phyloP scores from a whole-genome alignment of 169 alveolate genomes.

The Eimeria acervulina region DNA sequence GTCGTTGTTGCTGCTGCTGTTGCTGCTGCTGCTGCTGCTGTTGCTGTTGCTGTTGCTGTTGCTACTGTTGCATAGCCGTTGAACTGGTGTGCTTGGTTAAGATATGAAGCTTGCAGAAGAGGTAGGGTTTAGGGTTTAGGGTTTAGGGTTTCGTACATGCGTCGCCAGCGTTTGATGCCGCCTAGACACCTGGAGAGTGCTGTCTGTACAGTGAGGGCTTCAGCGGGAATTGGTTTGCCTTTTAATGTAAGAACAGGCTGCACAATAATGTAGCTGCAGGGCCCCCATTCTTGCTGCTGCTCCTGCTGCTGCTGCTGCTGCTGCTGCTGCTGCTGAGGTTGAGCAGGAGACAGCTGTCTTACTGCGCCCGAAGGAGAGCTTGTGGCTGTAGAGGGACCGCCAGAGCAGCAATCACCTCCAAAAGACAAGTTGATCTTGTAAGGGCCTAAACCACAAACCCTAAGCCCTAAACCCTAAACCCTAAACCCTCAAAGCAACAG shows the following conservation, averaged over 20 bases:
- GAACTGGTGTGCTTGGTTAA: too few relatives aligned
- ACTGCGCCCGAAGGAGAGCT: slow-evolving; percentile 4
- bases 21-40: slow-evolving; percentile 15
- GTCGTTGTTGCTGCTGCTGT: background rate
- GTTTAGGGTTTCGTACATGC: background rate
- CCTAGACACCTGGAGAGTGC: slow-evolving; percentile 94
- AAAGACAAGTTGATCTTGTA: slow-evolving; percentile 33
- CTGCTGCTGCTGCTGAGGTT: background rate
- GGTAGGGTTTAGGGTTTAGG: slow-evolving; percentile 6
- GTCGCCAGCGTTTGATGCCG: slow-evolving; percentile 75
- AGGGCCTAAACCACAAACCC: slow-evolving; percentile 47
- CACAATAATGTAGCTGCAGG: slow-evolving; percentile 73
- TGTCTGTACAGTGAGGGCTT: slow-evolving; percentile 90
- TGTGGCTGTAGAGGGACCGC: background rate
- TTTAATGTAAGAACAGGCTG: slow-evolving; percentile 84
- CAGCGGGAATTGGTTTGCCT: slow-evolving; percentile 69
- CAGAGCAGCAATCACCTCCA: background rate
- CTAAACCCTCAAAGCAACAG: background rate
- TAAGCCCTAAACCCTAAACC: slow-evolving; percentile 19
- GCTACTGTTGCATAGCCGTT: background rate
- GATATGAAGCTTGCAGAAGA: background rate
- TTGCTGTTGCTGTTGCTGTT: slow-evolving; percentile 29
- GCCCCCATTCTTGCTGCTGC: slow-evolving; percentile 36
- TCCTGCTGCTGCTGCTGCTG: slow-evolving; percentile 39
- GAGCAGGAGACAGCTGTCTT: slow-evolving; percentile 25